A percentile compares a stretch with the other conserved stretches of the same genome.
Conservation (phyloP, 768 basidiomycete genomes). For the Tulasnella sp. region DNA sequence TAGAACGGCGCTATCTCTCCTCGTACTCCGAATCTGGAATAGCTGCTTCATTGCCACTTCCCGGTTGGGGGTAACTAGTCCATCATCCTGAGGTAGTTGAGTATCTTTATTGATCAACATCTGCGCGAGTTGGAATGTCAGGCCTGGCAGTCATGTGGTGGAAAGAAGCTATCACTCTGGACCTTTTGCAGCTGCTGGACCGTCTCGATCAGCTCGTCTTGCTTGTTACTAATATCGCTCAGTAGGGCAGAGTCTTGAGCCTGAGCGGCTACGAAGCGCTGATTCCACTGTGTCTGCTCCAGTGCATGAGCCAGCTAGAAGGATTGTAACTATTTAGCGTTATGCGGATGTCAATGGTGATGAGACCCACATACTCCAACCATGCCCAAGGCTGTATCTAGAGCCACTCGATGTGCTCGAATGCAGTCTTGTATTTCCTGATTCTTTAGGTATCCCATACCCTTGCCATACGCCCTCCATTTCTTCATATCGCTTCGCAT, state of each 20-base stretch:
- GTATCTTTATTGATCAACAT: not conserved
- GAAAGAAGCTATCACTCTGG: not conserved
- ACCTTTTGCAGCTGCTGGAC: slow-evolving; percentile 8
- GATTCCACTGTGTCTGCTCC: slow-evolving; percentile 6
- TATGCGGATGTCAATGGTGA: not conserved
- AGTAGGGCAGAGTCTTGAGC: not conserved
- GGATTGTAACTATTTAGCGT: not conserved
- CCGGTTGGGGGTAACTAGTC: not conserved
- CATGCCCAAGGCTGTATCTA: not conserved
- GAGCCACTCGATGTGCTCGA: not conserved
- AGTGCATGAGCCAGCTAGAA: slow-evolving; percentile 3
- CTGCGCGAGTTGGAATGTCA: not conserved
- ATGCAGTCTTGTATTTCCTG: not conserved
- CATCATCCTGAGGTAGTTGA: not conserved
- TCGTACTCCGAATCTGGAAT: not conserved
- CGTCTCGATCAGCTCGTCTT: not conserved
- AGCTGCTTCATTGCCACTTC: not conserved
- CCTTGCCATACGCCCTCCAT: not conserved
- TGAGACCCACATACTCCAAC: not conserved
- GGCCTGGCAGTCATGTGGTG: not conserved
- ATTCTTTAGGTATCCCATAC: not conserved
- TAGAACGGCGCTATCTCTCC: not conserved
- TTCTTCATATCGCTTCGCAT: not conserved
- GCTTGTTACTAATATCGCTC: not conserved
- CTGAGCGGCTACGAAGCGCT: not conserved